These are phyloP conservation scores for Microsporum canis DNA, from an alignment of 2,329 filamentous ascomycete species.

Conservation along the genomic window DNA sequence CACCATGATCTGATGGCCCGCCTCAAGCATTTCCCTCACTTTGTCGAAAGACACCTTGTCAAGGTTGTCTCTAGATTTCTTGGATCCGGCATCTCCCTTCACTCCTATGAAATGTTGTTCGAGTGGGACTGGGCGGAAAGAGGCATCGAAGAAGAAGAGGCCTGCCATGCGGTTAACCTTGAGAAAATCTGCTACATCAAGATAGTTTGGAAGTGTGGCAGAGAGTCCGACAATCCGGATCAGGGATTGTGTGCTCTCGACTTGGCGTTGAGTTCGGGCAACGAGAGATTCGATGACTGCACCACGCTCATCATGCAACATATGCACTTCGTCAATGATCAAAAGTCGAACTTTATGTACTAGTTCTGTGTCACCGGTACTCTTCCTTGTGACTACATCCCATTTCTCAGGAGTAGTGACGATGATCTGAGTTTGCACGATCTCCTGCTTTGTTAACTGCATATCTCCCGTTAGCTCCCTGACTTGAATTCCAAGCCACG, in stretches of 20 bases:
- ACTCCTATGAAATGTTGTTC: constrained; percentile 97
- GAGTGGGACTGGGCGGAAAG: constrained; percentile 87
- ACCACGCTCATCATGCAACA: constrained; percentile 96
- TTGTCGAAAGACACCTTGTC: constrained; percentile 87
- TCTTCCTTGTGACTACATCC: constrained; percentile 96
- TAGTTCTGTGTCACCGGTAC: constrained; percentile 90
- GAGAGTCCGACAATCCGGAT: constrained; percentile 94
- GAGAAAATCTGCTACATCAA: constrained; percentile 93
- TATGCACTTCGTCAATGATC: constrained; percentile 98
- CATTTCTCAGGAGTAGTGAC: constrained; percentile 98
- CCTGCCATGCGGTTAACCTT: constrained; percentile 90
- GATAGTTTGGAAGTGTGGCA: constrained; percentile 89
- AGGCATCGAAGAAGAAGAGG: constrained; percentile 92
- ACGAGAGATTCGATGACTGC: constrained; percentile 94
- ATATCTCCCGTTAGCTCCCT: constrained; percentile 96
- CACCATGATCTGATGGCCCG: constrained; percentile 96
- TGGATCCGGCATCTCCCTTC: constrained; percentile 57
- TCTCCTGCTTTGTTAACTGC: constrained; percentile 95
- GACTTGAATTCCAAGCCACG: constrained; percentile 85
- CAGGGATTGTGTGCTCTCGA: constrained; percentile 93
- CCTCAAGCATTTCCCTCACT: constrained; percentile 79
- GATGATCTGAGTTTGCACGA: constrained; percentile 92
- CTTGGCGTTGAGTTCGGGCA: constrained; percentile 85
- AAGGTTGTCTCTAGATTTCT: constrained; percentile 75
- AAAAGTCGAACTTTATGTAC: constrained; percentile 93